Conservation (phyloP, 176 grass and related monocot species). For the Miscanthus lutarioriparius region DNA sequence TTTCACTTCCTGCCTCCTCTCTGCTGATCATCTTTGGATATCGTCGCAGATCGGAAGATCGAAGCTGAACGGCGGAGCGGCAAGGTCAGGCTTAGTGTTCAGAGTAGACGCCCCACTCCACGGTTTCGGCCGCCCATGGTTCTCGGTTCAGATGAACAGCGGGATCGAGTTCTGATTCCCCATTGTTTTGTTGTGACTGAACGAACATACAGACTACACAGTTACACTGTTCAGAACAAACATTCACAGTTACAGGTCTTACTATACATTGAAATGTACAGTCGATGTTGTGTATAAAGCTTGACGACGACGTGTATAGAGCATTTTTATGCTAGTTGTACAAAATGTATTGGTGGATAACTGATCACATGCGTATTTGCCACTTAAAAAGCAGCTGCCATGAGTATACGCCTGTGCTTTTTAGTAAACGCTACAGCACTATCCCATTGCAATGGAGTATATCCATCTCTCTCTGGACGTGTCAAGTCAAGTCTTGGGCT, state of each 20-base stretch:
- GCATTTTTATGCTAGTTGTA: background rate
- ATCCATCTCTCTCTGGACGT: background rate
- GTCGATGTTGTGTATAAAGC: background rate
- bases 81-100: conserved; percentile 48
- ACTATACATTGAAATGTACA: conserved; percentile 4
- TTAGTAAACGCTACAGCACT: background rate
- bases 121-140: conserved; percentile 39
- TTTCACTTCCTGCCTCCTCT: background rate
- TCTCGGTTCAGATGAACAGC: conserved; percentile 72
- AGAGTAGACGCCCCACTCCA: conserved; percentile 59
- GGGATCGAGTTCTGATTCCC: conserved; percentile 56
- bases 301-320: background rate
- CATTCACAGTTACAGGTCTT: background rate
- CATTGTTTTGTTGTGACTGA: background rate
- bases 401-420: background rate
- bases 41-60: conserved; percentile 56
- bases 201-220: background rate
- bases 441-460: too few species aligned
- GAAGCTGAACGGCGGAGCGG: conserved; percentile 44
- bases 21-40: background rate
- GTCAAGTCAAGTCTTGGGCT: background rate
- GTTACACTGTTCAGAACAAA: background rate
- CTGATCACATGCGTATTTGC: background rate
- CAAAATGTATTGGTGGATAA: background rate
- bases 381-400: background rate